phyloP scores from a whole-genome alignment of 169 alveolate species.

The Besnoitia besnoiti region DNA sequence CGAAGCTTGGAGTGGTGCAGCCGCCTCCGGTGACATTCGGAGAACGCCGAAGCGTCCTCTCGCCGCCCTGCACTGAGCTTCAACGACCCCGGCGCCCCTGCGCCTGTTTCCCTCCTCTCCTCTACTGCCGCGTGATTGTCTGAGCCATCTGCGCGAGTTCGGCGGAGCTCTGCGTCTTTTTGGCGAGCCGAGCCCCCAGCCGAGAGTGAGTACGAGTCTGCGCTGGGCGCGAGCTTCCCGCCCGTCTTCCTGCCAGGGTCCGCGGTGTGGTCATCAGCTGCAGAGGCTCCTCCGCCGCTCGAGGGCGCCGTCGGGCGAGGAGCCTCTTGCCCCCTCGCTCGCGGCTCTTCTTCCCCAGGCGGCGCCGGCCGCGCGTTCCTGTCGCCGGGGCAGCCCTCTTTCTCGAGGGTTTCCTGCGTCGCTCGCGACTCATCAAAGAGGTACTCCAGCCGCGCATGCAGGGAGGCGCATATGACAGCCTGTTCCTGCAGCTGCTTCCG shows the following conservation, averaged over 20 bases:
- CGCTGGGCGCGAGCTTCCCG: too few relatives aligned
- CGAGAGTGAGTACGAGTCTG: too few relatives aligned
- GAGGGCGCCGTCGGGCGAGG: too few relatives aligned
- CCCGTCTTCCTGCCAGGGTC: too few relatives aligned
- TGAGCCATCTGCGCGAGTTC: too few relatives aligned
- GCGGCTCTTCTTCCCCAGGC: not conserved
- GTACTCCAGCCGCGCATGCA: slow-evolving; percentile 10
- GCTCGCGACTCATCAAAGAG: not conserved
- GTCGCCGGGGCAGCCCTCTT: not conserved
- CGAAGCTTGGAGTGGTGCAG: not conserved
- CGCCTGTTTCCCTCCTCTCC: not conserved
- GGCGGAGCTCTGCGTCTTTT: too few relatives aligned
- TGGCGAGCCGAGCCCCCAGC: too few relatives aligned
- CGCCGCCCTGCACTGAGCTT: not conserved
- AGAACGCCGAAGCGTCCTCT: not conserved
- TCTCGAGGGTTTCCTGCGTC: not conserved
- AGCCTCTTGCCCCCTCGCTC: too few relatives aligned
- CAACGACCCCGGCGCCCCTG: not conserved
- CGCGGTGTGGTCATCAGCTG: too few relatives aligned
- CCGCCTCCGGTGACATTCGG: slow-evolving; percentile 1
- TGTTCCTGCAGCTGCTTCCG: slow-evolving; percentile 21
- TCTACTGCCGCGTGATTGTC: too few relatives aligned
- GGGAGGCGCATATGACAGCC: slow-evolving; percentile 1
- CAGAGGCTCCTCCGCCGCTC: too few relatives aligned
- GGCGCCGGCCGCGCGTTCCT: too few relatives aligned